These are phyloP conservation scores for Peronospora farinosa DNA, from an alignment of 352 stramenopile genomes.

Conservation along the genomic window DNA sequence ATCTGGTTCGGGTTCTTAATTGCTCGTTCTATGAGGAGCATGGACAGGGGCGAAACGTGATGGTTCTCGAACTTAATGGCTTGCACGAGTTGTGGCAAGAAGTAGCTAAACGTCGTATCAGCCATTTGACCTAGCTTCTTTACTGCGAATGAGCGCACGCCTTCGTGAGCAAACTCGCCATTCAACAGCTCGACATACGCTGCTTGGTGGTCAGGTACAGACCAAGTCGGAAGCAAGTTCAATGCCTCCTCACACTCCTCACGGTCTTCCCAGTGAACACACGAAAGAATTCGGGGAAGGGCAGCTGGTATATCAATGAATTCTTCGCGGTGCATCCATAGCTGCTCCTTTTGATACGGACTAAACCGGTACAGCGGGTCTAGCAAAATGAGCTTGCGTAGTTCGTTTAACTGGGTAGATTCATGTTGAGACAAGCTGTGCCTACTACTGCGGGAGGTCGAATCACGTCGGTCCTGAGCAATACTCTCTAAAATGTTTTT, in stretches of 20 bases:
- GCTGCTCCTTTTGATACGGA: conserved; percentile 74
- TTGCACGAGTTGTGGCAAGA: conserved; percentile 85
- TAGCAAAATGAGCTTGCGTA: conserved; percentile 74
- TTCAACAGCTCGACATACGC: conserved; percentile 82
- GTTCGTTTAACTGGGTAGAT: conserved; percentile 40
- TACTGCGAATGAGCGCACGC: conserved; percentile 70
- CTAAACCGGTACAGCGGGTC: conserved; percentile 79
- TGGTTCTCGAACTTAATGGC: conserved; percentile 88
- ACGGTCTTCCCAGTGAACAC: conserved; percentile 72
- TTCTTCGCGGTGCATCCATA: conserved; percentile 78
- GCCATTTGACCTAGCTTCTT: conserved; percentile 73
- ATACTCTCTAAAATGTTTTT: conserved; percentile 46
- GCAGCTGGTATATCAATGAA: conserved; percentile 68
- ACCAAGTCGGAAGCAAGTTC: conserved; percentile 62
- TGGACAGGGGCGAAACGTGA: conserved; percentile 62
- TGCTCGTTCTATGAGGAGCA: conserved; percentile 81
- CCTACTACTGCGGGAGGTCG: conserved; percentile 46
- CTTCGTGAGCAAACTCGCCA: conserved; percentile 68
- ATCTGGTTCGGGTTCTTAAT: conserved; percentile 87
- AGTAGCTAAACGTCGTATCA: conserved; percentile 85
- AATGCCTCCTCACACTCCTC: conserved; percentile 65
- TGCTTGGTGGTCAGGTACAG: conserved; percentile 62
- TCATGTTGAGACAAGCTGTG: conserved; percentile 50
- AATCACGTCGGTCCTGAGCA: conserved; percentile 49
- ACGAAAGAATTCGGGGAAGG: conserved; percentile 74